phyloP scores from a whole-genome alignment of 2,329 filamentous ascomycete species.

The Paracoccidioides brasiliensis region DNA sequence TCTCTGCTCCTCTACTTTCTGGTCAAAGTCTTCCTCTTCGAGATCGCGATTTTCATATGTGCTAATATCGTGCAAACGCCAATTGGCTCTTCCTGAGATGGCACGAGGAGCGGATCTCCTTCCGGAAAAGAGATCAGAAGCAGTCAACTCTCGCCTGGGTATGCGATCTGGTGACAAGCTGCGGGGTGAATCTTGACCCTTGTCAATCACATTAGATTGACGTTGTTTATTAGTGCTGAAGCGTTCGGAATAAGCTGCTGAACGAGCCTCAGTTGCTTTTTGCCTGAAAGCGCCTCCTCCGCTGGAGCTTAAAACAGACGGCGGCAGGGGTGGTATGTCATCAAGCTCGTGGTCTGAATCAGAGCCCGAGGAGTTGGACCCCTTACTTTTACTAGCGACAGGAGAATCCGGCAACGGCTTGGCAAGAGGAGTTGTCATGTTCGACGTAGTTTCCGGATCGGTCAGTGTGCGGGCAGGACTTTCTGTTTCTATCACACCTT shows the following conservation, averaged over 20 bases:
- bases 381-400: slow-evolving; percentile 17
- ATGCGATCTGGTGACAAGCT: slow-evolving; percentile 16
- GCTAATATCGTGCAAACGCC: slow-evolving; percentile 20
- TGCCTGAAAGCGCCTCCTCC: slow-evolving; percentile 16
- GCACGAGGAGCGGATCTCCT: slow-evolving; percentile 28
- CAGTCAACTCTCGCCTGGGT: slow-evolving; percentile 11
- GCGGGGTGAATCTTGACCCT: slow-evolving; percentile 10
- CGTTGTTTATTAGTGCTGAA: slow-evolving; percentile 12
- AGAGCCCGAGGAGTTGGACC: slow-evolving; percentile 18
- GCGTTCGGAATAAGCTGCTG: slow-evolving; percentile 1
- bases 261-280: slow-evolving; percentile 17
- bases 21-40: slow-evolving; percentile 24
- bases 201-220: slow-evolving; percentile 17
- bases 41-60: slow-evolving; percentile 18
- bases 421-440: slow-evolving; percentile 43
- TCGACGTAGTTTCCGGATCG: slow-evolving; percentile 39
- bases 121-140: slow-evolving; percentile 7
- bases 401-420: slow-evolving; percentile 35
- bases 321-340: slow-evolving; percentile 31
- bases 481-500: slow-evolving; percentile 29
- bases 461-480: slow-evolving; percentile 19
- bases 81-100: slow-evolving; percentile 26
- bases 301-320: slow-evolving; percentile 30
- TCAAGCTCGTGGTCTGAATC: slow-evolving; percentile 24
- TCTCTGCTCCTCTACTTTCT: slow-evolving; percentile 30